Base-by-base conservation (phyloP, 257 asterid species). In the Nyctanthes arbortristis region DNA sequence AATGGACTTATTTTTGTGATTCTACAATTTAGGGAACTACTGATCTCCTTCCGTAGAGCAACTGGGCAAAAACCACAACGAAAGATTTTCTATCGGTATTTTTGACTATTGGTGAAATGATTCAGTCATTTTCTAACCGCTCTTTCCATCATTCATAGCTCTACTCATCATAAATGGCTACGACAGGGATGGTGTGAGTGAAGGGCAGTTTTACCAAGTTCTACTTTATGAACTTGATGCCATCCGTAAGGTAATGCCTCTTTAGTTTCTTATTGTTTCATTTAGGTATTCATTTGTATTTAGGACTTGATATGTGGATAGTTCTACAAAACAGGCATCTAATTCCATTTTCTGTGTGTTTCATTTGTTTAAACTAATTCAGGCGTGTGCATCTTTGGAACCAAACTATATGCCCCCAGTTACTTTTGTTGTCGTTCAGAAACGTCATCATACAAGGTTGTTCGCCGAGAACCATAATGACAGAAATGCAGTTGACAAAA, bases 321-420 rank as follows among this genome's bases (percentile, higher is more conserved):
- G 29, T 24, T 52, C 31, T 9, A 52, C 5, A 6, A 12, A 52
- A 22, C 59, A 22, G 14, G 3, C 31, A 11, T 47, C 9, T 45
- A 47, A 13, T 24, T 73, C 14, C 47, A 59, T 35, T 59, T 7
- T 54, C 10, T 39, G 14, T 13, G 29, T 27, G 18, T 28, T 40
- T 25, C 8, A n/a, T 74, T 40, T 71, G 12, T 20, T 31, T 22
- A n/a, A 55, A 6, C 47, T 66, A 34, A 40, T 39, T 34, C 77
- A 94, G 99, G 99, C 99, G 16, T 94, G 97, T 68, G 97, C 97
- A 8, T 91, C 96, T 2, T 69, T 94, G 82, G 97, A 94, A 75
- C 89, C 97, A 1, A 86, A 86, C 75, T 94, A 94, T 75, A 97
- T 89, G 82, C 99, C 99, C 7, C 86, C 96, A 0, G 99, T 94